Evolutionary conservation across 139 green algal species (phyloP), one percentile per base, ranked within the genome.

Genomic region (Monoraphidium neglectum): DNA sequence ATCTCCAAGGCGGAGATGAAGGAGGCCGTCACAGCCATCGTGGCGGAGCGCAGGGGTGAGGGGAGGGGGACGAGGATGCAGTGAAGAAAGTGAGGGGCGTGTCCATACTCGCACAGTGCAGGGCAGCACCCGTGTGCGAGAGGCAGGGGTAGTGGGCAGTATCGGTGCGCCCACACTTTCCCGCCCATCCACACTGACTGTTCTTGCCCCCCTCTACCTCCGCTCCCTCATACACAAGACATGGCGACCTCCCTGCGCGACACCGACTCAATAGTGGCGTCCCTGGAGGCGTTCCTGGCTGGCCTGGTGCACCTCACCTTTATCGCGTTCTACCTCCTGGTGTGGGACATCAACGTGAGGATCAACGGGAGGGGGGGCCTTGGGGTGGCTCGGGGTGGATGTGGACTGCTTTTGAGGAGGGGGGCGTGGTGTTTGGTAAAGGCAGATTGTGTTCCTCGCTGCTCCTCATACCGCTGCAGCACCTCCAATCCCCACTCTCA

Each of bases 251-350:
- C 43, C 43, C 23, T 70, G n/a, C 70, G 62, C 43, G 81, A 89
- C 68, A 89, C 84, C 4, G 81, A 89, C 68, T 75, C 67, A 37
- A 86, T 89, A 38, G 81, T 89, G 24, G 60, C 43, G 47, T 71
- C 37, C 15, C 68, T 89, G 53, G 74, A 86, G 80, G 62, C 66
- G 0, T 51, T 63, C 2, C 68, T 89, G 30, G 84, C 77, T 15
- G 32, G 56, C 12, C 56, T 77, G 21, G 36, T 83, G 18, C 84
- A 89, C 74, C 82, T 89, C 65, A 38, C 87, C 35, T 85, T 84
- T 35, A 16, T 70, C 2, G 74, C 73, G 3, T 71, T 87, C 53
- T 89, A 89, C 67, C 67, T 89, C 28, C 72, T 82, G 43, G 82
- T 89, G 51, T 89, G 77, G 77, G 73, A 67, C 32, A 60, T 79